Percentiles rank a stretch among this genome's conserved stretches.
Conservation (phyloP, 2,329 filamentous ascomycete genomes). For the Penicillium sp. region DNA sequence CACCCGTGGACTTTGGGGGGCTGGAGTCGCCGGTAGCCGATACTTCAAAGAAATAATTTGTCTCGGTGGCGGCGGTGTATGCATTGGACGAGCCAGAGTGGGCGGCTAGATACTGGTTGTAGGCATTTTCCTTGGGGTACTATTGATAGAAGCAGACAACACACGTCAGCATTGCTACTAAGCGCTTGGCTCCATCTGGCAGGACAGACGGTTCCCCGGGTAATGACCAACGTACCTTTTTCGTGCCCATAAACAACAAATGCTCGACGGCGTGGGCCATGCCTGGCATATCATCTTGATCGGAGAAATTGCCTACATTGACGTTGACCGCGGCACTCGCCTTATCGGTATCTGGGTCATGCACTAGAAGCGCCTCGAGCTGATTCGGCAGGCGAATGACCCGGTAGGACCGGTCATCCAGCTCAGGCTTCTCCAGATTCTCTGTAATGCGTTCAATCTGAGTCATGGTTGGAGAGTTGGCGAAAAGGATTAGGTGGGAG, state of each 20-base stretch:
- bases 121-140: conserved; percentile 94
- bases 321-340: conserved; percentile 94
- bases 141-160: conserved; percentile 33
- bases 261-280: conserved; percentile 97
- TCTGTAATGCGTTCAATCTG: conserved; percentile 61
- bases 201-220: neutral
- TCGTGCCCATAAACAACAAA: conserved; percentile 96
- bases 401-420: conserved; percentile 85
- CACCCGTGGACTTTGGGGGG: conserved; percentile 32
- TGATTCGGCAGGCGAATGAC: conserved; percentile 84
- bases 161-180: conserved; percentile 13
- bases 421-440: conserved; percentile 74
- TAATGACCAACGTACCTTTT: conserved; percentile 64
- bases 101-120: conserved; percentile 86
- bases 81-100: conserved; percentile 94
- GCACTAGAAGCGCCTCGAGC: conserved; percentile 87
- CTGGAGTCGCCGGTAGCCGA: conserved; percentile 68
- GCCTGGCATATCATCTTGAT: conserved; percentile 85
- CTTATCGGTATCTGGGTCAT: conserved; percentile 95
- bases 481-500: conserved; percentile 19
- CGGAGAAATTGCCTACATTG: conserved; percentile 93
- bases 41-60: conserved; percentile 97
- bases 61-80: conserved; percentile 89
- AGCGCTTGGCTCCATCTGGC: neutral
- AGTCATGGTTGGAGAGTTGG: conserved; percentile 32